Evolutionary conservation across 1,284 basidiomycete genomes (phyloP), one percentile per base, ranked within the genome.

Genomic region (Sanghuangporus baumii): DNA sequence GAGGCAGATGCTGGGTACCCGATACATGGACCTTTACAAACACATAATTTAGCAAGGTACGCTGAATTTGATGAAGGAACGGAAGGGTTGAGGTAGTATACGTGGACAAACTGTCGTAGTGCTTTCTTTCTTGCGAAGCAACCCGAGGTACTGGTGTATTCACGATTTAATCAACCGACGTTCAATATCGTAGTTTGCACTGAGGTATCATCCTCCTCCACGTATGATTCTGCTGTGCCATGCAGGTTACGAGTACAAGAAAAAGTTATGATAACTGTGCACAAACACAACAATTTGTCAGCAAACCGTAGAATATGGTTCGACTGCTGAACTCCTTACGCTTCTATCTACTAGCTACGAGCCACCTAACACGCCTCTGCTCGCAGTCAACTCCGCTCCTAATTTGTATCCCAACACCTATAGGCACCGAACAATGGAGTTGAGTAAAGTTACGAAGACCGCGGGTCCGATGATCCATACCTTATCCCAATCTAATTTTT

Each of bases 401-500:
- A 96, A 78, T 73, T 91, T 92, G 74, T 96, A 96, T 18, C 91
- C 91, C 60, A 86, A 78, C 8, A 92, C 88, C 89, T 91, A 65
- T n/a, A 38, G 11, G 41, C 14, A 41, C 12, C 11, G 18, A 46
- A 20, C 20, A 46, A 18, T 54, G 57, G 18, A 55, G 64, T 2
- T 55, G 50, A 31, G 9, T 43, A 23, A 51, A 12, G 20, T 8
- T n/a, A 57, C 43, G 37, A 60, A 31, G 36, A 12, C 37, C 31
- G 51, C 6, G 34, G 9, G 18, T 37, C 37, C 3, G 12, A n/a
- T 57, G 46, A 6, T 58, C n/a, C 65, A 79, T 62, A 93, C 93
- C 81, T 90, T 94, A 67, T 95, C 94, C 95, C 94, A 96, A 67
- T 96, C 94, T 57, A 96, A 76, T 76, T 96, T 96, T 72, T 94